These are phyloP conservation scores for Ramichloridium luteum DNA, from an alignment of 2,329 filamentous ascomycete genomes.

Conservation along the genomic window DNA sequence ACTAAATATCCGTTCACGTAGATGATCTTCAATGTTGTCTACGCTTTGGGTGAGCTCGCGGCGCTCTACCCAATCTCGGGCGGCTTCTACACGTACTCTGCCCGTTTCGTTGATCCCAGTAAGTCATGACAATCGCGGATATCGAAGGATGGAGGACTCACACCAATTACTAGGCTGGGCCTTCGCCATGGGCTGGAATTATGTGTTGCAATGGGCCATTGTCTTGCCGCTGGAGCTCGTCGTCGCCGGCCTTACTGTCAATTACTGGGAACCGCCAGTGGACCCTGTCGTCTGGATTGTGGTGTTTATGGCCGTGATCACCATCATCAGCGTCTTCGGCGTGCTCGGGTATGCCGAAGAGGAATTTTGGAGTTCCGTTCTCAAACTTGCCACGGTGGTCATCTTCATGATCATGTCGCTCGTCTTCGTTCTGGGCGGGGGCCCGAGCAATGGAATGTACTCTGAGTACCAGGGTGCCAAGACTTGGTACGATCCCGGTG, in stretches of 20 bases:
- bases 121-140: too few species aligned
- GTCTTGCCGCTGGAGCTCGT: constrained; percentile 18
- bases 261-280: constrained; percentile 16
- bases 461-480: constrained; percentile 38
- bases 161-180: too few species aligned
- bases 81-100: constrained; percentile 29
- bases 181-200: constrained; percentile 22
- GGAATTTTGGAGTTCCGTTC: constrained; percentile 18
- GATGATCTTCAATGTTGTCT: constrained; percentile 32
- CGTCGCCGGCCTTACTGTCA: constrained; percentile 16
- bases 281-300: constrained; percentile 16
- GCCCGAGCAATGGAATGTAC: constrained; percentile 29
- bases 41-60: constrained; percentile 31
- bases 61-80: constrained; percentile 31
- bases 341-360: constrained; percentile 20
- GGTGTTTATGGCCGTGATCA: constrained; percentile 15
- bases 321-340: constrained; percentile 18
- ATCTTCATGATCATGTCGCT: constrained; percentile 53
- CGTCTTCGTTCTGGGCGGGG: constrained; percentile 44
- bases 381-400: constrained; percentile 32
- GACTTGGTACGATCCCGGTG: constrained; percentile 28
- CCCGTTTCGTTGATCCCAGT: constrained; percentile 34
- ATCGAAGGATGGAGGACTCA: too few species aligned
- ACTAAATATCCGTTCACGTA: constrained; percentile 8
- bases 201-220: constrained; percentile 20